These are phyloP conservation scores for Fusarium solani-melongenae DNA, from an alignment of 2,329 filamentous ascomycete genomes.

Conservation along the genomic window DNA sequence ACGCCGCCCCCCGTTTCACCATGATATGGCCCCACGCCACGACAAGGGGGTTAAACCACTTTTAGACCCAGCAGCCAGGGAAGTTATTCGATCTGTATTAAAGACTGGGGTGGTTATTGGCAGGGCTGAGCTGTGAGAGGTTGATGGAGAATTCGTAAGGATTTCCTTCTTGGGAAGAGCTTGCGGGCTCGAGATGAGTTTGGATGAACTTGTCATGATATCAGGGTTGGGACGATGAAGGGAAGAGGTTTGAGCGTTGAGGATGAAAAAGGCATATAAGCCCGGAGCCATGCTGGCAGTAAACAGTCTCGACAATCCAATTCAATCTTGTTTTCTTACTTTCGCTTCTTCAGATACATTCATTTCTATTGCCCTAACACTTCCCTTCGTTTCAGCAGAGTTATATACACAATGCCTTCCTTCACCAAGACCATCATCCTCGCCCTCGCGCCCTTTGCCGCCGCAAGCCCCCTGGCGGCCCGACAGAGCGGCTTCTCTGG, in stretches of 20 bases:
- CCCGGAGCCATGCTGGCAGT: background rate
- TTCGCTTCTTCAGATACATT: slow-evolving; percentile 16
- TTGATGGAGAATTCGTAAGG: slow-evolving; percentile 17
- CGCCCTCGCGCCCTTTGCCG: slow-evolving; percentile 35
- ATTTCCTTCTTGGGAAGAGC: slow-evolving; percentile 28
- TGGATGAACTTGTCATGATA: slow-evolving; percentile 10
- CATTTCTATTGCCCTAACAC: background rate
- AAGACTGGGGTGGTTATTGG: background rate
- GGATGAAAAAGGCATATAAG: slow-evolving; percentile 19
- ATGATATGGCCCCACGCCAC: slow-evolving; percentile 4
- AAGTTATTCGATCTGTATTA: slow-evolving; percentile 4
- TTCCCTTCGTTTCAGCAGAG: background rate
- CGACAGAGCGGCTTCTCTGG: slow-evolving; percentile 26
- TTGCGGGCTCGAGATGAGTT: slow-evolving; percentile 24
- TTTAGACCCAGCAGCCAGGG: background rate
- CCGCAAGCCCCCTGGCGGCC: slow-evolving; percentile 35
- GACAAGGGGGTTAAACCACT: background rate
- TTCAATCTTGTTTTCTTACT: slow-evolving; percentile 6
- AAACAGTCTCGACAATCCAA: slow-evolving; percentile 9
- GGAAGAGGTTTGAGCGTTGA: slow-evolving; percentile 21
- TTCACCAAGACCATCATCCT: slow-evolving; percentile 32
- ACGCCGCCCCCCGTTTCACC: slow-evolving; percentile 25
- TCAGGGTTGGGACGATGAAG: background rate
- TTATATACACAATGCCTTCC: slow-evolving; percentile 32
- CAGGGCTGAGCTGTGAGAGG: slow-evolving; percentile 15